Base-by-base conservation (phyloP, 805 yeast genomes). In the Myxozyma kluyveri region DNA sequence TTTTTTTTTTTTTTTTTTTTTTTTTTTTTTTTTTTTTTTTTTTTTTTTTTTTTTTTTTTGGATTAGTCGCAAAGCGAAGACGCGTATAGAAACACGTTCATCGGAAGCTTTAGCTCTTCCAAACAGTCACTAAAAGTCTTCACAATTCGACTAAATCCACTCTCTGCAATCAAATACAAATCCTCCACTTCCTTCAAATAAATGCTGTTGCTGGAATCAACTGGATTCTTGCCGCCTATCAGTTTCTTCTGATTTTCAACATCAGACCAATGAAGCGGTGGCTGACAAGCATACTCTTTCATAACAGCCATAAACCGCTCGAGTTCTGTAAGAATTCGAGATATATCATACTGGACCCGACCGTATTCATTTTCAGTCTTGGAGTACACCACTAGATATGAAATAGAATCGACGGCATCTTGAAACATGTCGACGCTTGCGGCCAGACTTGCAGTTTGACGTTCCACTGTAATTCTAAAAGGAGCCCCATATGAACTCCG, bases 311-410 rank as follows among this genome's bases (percentile, higher is more conserved):
- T 47, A 3, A 68, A 52, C 41, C 49, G 46, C 33, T 68, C 65
- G 27, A 67, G 54, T 3, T 44, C 49, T 19, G 51, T 59, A 42
- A 72, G 57, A 10, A 65, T 61, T 9, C 57, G 56, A 4, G 72
- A 69, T 38, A 72, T 67, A 21, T 71, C 71, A n/a, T 62, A 56
- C 59, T 73, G 76, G 10, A 73, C 76, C 10, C 63, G 67, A 17
- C 76, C 76, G 47, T 60, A 63, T 7, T 62, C 53, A 54, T 72
- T 76, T 45, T 72, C 76, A 4, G 60, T 57, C 12, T 65, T 47
- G 1, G 75, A 70, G 26, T 56, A 59, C 32, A 60, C 61, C 2
- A 70, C 65, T 18, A 72, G 53, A 3, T 59, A 51, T 6, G 70
- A 57, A 17, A 73, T 50, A 1, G 69, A 64, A 26, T 55, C 43